Evolutionary conservation across 768 basidiomycete species (phyloP).

Genomic region (Cystobasidium onofrii): DNA sequence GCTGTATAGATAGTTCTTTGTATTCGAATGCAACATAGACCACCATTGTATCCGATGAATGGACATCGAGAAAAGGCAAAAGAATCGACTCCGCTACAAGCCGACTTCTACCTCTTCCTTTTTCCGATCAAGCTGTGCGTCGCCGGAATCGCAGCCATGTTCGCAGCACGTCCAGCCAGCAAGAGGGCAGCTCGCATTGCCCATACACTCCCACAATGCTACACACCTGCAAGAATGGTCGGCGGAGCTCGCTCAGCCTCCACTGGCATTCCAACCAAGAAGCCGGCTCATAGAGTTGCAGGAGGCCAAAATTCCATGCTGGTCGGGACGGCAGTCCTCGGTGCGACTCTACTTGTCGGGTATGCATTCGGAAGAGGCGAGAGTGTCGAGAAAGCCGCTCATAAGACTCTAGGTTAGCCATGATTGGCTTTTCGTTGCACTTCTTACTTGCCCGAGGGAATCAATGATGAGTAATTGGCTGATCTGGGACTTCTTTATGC

Average conservation of each 20-base stretch:
- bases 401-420: background rate
- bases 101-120: background rate
- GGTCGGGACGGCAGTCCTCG: background rate
- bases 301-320: constrained; percentile 21
- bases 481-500: background rate
- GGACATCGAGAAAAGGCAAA: too few species aligned
- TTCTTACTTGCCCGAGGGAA: background rate
- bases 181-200: background rate
- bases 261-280: background rate
- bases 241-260: background rate
- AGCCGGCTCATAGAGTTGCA: background rate
- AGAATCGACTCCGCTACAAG: too few species aligned
- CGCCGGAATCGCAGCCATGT: background rate
- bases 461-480: constrained; percentile 4
- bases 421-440: background rate
- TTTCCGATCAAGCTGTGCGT: background rate
- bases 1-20: too few species aligned
- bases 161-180: background rate
- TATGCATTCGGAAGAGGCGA: background rate
- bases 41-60: too few species aligned
- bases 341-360: background rate
- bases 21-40: too few species aligned
- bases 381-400: background rate
- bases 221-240: background rate
- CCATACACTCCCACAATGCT: background rate